Evolutionary conservation across 225 moss, liverwort and hornwort species (phyloP).

Genomic region (Takakia lepidozioides): DNA sequence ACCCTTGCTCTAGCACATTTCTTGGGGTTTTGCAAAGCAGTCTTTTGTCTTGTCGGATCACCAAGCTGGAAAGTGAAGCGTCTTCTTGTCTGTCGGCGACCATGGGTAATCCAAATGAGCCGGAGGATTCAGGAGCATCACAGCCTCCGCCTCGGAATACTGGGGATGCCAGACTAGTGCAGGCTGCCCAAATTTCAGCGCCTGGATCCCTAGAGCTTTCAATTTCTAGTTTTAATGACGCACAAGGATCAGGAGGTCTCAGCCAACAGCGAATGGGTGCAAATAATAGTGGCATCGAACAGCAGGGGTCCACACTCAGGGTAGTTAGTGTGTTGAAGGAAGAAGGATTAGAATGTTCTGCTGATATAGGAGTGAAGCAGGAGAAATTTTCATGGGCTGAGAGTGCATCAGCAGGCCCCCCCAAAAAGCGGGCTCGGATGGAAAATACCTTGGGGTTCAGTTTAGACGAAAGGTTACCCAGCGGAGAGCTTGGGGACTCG

Average conservation of each 20-base stretch:
- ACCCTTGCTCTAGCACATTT: conserved; percentile 10
- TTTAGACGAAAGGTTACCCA: conserved; percentile 23
- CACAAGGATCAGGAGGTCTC: conserved; percentile 15
- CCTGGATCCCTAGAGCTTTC: conserved; percentile 36
- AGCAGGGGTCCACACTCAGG: conserved; percentile 2
- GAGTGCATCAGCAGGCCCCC: conserved; percentile 27
- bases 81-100: conserved; percentile 58
- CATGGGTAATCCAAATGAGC: conserved; percentile 47
- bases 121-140: conserved; percentile 55
- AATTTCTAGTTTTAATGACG: conserved; percentile 34
- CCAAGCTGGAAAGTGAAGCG: conserved; percentile 20
- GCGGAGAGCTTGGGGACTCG: conserved; percentile 20
- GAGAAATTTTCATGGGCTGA: conserved; percentile 16
- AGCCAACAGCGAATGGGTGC: conserved; percentile 3
- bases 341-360: conserved; percentile 18
- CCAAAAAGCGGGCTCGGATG: conserved; percentile 32
- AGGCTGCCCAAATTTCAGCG: conserved; percentile 11
- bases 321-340: conserved; percentile 24
- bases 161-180: conserved; percentile 15
- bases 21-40: conserved; percentile 10
- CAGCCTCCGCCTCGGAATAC: conserved; percentile 22
- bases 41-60: conserved; percentile 5
- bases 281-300: conserved; percentile 6
- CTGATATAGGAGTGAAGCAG: conserved; percentile 9
- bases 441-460: conserved; percentile 20